Evolutionary conservation across 352 stramenopile genomes (phyloP).

Genomic region (Pythium folliculosum): DNA sequence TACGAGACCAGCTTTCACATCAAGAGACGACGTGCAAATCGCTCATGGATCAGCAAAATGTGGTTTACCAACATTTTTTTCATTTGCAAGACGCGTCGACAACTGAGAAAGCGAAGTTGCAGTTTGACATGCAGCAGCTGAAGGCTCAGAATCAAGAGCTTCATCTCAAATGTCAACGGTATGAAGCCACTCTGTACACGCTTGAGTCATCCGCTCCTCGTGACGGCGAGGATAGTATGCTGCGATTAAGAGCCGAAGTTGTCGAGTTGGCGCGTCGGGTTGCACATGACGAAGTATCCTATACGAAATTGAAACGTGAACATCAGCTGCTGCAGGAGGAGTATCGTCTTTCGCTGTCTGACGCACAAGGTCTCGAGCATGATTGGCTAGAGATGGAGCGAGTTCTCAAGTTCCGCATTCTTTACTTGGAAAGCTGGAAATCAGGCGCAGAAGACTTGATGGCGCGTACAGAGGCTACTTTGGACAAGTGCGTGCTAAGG

Average conservation of each 20-base stretch:
- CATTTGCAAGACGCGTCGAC: constrained; percentile 50
- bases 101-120: constrained; percentile 38
- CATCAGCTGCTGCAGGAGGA: constrained; percentile 44
- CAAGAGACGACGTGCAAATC: constrained; percentile 61
- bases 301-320: constrained; percentile 69
- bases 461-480: constrained; percentile 55
- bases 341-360: constrained; percentile 28
- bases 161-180: constrained; percentile 51
- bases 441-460: constrained; percentile 64
- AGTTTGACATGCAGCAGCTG: constrained; percentile 43
- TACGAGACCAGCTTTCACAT: constrained; percentile 43
- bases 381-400: constrained; percentile 90
- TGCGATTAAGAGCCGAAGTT: constrained; percentile 45
- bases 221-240: constrained; percentile 23
- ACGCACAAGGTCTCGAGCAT: constrained; percentile 39
- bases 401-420: constrained; percentile 81
- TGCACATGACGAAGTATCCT: constrained; percentile 83
- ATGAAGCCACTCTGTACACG: constrained; percentile 53
- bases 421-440: constrained; percentile 93
- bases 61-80: constrained; percentile 77
- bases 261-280: constrained; percentile 76
- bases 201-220: constrained; percentile 25
- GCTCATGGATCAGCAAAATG: constrained; percentile 69
- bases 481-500: constrained; percentile 66
- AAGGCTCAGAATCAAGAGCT: constrained; percentile 44